These are phyloP conservation scores for Metarhizium rileyi DNA, from an alignment of 2,329 filamentous ascomycete species.

Conservation along the genomic window DNA sequence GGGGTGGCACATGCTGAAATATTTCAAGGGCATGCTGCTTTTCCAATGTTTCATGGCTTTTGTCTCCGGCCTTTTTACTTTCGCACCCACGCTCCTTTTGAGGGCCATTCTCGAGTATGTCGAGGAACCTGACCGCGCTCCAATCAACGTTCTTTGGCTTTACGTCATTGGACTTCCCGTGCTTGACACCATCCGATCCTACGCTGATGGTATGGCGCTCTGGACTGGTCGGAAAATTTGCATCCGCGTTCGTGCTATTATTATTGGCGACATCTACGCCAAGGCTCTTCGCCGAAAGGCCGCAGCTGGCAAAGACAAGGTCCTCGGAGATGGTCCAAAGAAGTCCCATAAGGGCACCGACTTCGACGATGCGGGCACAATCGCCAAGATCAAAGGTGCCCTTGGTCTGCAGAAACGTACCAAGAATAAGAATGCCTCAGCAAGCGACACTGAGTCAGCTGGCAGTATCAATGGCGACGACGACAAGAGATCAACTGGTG, in stretches of 20 bases:
- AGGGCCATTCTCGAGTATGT: slow-evolving; percentile 90
- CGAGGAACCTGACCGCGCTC: slow-evolving; percentile 67
- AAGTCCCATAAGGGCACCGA: slow-evolving; percentile 28
- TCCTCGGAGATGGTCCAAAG: slow-evolving; percentile 40
- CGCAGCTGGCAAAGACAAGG: slow-evolving; percentile 64
- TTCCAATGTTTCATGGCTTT: slow-evolving; percentile 74
- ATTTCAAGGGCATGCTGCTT: slow-evolving; percentile 69
- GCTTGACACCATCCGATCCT: slow-evolving; percentile 70
- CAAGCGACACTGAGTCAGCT: slow-evolving; percentile 23
- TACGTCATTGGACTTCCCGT: slow-evolving; percentile 86
- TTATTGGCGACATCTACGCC: slow-evolving; percentile 94
- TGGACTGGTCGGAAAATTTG: slow-evolving; percentile 94
- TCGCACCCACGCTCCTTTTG: slow-evolving; percentile 81
- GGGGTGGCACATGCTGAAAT: slow-evolving; percentile 70
- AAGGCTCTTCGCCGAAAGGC: slow-evolving; percentile 91
- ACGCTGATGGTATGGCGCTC: slow-evolving; percentile 75
- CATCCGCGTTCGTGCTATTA: slow-evolving; percentile 84
- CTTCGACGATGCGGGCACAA: slow-evolving; percentile 25
- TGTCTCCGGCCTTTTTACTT: slow-evolving; percentile 73
- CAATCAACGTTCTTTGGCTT: slow-evolving; percentile 85
- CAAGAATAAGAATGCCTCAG: slow-evolving; percentile 30
- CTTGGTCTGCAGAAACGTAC: slow-evolving; percentile 54
- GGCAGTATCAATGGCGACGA: slow-evolving; percentile 27
- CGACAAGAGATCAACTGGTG: slow-evolving; percentile 22
- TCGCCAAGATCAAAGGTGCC: slow-evolving; percentile 42